Evolutionary conservation across 164 flowering plant species (phyloP), one percentile per base, ranked within the genome.

Genomic region (Protea cynaroides): DNA sequence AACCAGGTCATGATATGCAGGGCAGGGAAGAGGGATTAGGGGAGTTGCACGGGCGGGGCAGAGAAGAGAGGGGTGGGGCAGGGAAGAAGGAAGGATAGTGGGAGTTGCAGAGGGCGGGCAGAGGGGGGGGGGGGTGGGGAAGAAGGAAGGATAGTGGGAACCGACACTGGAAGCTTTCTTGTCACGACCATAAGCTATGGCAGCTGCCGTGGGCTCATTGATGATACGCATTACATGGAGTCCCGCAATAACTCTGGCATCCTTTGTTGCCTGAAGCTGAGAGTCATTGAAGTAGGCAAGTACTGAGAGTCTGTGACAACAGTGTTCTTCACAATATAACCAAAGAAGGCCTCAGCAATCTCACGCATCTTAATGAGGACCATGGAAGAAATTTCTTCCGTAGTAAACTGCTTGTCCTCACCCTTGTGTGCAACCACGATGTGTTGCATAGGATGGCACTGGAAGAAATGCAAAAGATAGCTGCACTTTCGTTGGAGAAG

Each of bases 201-300:
- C 89, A 36, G 89, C 89, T 17, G 89, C 89, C 0, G 89, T 85
- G 9, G 89, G 89, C 67, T 85, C 89, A 44, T 85, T 85, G 63
- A 85, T 84, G 59, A 84, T 84, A 59, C 89, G 82, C 85, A 84
- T 65, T 17, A 85, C 89, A 67, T 85, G 81, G 9, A 85, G 72
- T 24, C 89, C 89, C 19, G 86, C 85, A 71, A 84, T 84, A 11
- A 83, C 89, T 25, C 89, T 86, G 24, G 89, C 90, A 69, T 85
- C 90, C 79, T 83, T 85, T 25, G 90, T 85, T 4, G 90, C 90
- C 49, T 85, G 90, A 59, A 87, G 85, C 69, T 85, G 90, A 12
- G 90, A 85, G 58, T 85, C 90, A 19, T 85, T 85, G 78, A 85
- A 85, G 70, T 85, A 82, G 2, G 90, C 90, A 49, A 87, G 90